A percentile compares a stretch with the other conserved stretches of the same genome.
Conservation (phyloP, 108 stramenopile species). For the Cyclotella kingstonii region DNA sequence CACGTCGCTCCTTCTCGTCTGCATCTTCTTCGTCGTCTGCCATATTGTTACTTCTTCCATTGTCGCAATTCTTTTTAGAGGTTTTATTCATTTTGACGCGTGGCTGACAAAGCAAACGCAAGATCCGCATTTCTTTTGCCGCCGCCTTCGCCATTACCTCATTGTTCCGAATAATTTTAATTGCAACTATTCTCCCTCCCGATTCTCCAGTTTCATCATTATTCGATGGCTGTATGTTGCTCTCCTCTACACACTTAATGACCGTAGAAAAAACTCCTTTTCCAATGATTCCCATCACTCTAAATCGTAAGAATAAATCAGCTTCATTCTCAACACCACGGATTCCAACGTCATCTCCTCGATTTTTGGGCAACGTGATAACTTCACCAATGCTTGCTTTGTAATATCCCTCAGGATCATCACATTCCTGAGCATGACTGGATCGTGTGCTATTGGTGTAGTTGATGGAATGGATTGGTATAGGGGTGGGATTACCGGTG, state of each 20-base stretch:
- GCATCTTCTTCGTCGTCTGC: slow-evolving; percentile 44
- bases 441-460: neutral
- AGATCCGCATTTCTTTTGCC: slow-evolving; percentile 71
- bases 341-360: slow-evolving; percentile 1
- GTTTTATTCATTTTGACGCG: slow-evolving; percentile 9
- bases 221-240: slow-evolving; percentile 13
- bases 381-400: slow-evolving; percentile 86
- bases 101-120: slow-evolving; percentile 44
- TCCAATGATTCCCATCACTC: slow-evolving; percentile 87
- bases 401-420: slow-evolving; percentile 98
- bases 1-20: slow-evolving; percentile 36
- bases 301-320: slow-evolving; percentile 52
- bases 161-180: slow-evolving; percentile 97
- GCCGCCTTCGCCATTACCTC: slow-evolving; percentile 98
- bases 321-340: slow-evolving; percentile 8
- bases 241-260: slow-evolving; percentile 71
- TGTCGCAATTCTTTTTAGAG: neutral
- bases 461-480: slow-evolving; percentile 19
- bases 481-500: slow-evolving; percentile 36
- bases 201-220: slow-evolving; percentile 2
- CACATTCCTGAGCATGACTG: slow-evolving; percentile 73
- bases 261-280: slow-evolving; percentile 98
- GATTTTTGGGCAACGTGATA: slow-evolving; percentile 45
- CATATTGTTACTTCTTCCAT: slow-evolving; percentile 3
- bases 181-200: slow-evolving; percentile 66